A percentile compares a stretch with the other conserved stretches of the same genome.
These are phyloP conservation scores for Aspergillus bridgeri DNA, from an alignment of 495 filamentous ascomycete genomes.

Conservation along the genomic window DNA sequence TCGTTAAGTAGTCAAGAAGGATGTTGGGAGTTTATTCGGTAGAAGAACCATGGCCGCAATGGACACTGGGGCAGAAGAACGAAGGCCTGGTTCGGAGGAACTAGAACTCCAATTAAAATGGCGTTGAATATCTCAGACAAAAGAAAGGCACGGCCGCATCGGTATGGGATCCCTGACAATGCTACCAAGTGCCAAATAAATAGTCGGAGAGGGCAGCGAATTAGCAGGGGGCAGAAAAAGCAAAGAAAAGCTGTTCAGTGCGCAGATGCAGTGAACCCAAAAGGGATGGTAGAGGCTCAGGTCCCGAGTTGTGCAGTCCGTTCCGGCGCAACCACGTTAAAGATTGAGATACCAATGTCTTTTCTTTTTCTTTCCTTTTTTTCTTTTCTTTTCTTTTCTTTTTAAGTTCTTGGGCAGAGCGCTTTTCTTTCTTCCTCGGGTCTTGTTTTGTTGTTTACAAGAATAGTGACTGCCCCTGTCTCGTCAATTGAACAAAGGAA, in stretches of 20 bases:
- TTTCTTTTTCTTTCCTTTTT: conserved; percentile 1
- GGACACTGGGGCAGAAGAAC: not conserved
- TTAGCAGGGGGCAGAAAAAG: not conserved
- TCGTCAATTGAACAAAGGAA: conserved; percentile 7
- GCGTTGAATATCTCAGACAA: not conserved
- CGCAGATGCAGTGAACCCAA: conserved; percentile 7
- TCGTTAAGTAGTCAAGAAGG: conserved; percentile 18
- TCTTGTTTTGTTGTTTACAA: not conserved
- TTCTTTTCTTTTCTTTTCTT: conserved; percentile 8
- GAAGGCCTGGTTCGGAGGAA: conserved; percentile 1
- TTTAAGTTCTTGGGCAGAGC: conserved; percentile 4
- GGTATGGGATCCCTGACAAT: not conserved
- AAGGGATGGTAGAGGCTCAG: conserved; percentile 7
- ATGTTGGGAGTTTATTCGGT: conserved; percentile 6
- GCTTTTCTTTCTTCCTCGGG: no score
- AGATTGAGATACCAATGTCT: not conserved
- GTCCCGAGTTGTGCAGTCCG: not conserved
- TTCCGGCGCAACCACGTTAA: not conserved
- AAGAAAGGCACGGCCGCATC: not conserved
- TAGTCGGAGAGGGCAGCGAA: conserved; percentile 4
- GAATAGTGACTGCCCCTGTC: not conserved
- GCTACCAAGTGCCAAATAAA: conserved; percentile 3
- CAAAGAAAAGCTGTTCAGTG: conserved; percentile 1
- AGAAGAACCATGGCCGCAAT: conserved; percentile 22
- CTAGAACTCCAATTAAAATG: conserved; percentile 11